Base-by-base conservation (phyloP, 2,329 filamentous ascomycete species). In the Rhinocladiella mackenziei region DNA sequence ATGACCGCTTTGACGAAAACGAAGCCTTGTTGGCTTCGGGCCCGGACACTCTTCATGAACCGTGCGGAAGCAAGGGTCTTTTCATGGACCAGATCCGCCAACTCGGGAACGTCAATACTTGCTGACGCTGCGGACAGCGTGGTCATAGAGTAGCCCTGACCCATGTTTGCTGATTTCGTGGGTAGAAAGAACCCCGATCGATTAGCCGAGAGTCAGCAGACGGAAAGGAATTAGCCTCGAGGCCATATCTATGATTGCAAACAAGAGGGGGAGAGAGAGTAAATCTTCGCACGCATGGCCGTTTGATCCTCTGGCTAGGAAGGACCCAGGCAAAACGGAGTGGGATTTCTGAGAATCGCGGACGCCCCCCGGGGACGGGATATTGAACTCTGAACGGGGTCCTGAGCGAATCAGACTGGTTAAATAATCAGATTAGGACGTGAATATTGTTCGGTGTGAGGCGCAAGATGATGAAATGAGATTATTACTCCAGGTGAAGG, bases 41-140 rank as follows among this genome's bases (percentile, higher is more conserved):
- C 92, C 54, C 91, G 81, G 54, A 97, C 89, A 53, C 87, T 92
- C 68, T 97, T 96, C 83, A 98, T 92, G 60, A 98, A 96, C 26
- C 92, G 82, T 17, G 88, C 89, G 55, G 85, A 88, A 35, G 91
- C 91, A 60, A 98, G 80, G 25, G 88, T 88, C 67, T 85, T 89
- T 68, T 98, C 92, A 69, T 96, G 95, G 26, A 84, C 81, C 47
- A 97, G 72, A 62, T 97, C 92, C 31, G 86, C 79, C 30, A 98
- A 79, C 71, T 98, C 91, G 28, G 89, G 85, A 19, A 94, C 81
- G 65, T 98, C 91, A 65, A 98, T 95, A 58, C 89, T 88, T 45
- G 89, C 89, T 42, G 88, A 86, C 63, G 89, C 92, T 52, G 88
- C 87, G 42, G 89, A 92, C 54, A 94, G 85, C 62, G 89, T 89